A percentile compares a stretch with the other conserved stretches of the same genome.
phyloP scores from a whole-genome alignment of 805 yeast genomes.

The Barnettozyma wickerhamii region DNA sequence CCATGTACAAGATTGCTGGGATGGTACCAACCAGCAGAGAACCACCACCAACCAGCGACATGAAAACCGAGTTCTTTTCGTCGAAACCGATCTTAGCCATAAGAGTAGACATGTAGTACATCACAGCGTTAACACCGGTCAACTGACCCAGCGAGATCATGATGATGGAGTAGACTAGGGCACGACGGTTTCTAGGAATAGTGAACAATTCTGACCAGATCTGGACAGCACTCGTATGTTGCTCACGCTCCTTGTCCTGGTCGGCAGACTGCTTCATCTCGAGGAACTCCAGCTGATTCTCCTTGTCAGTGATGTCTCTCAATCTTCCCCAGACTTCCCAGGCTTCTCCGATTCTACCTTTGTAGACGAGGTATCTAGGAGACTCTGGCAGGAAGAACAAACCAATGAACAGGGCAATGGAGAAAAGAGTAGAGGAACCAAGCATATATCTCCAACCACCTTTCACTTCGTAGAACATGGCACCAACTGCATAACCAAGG shows the following conservation, averaged over 20 bases:
- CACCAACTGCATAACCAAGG: conserved; percentile 59
- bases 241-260: conserved; percentile 39
- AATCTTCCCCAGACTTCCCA: conserved; percentile 52
- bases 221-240: conserved; percentile 33
- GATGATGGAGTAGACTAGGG: conserved; percentile 50
- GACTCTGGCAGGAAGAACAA: conserved; percentile 56
- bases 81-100: conserved; percentile 53
- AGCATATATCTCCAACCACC: conserved; percentile 66
- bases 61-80: conserved; percentile 48
- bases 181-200: conserved; percentile 57
- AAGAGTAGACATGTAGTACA: conserved; percentile 60
- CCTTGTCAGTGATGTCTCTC: conserved; percentile 41
- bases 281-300: conserved; percentile 48
- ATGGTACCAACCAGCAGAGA: conserved; percentile 58
- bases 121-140: conserved; percentile 64
- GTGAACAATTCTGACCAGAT: conserved; percentile 48
- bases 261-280: conserved; percentile 51
- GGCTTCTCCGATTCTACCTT: conserved; percentile 48
- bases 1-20: conserved; percentile 60
- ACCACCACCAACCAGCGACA: conserved; percentile 70
- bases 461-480: conserved; percentile 50
- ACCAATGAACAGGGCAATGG: conserved; percentile 46
- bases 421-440: conserved; percentile 58
- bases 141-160: conserved; percentile 61
- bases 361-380: conserved; percentile 52